These are phyloP conservation scores for Trifolium dubium DNA, from an alignment of 306 rosid species.

Conservation along the genomic window DNA sequence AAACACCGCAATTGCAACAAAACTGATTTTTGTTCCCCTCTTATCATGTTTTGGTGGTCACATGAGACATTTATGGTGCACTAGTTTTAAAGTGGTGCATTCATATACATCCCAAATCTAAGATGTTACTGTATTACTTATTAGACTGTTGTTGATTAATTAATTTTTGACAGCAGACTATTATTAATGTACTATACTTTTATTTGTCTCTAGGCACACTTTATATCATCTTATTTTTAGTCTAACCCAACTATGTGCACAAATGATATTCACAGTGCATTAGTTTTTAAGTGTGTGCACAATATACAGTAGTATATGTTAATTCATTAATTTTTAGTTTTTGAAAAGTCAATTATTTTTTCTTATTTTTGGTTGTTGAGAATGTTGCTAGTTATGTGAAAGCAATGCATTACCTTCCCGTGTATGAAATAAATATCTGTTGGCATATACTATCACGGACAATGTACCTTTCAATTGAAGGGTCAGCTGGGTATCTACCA, in stretches of 20 bases:
- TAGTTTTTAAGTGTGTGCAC: not conserved
- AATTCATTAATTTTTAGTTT: not conserved
- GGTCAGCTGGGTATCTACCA: not conserved
- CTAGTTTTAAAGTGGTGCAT: not conserved
- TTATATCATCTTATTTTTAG: too few species aligned
- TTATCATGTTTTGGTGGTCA: not conserved
- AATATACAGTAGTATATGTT: not conserved
- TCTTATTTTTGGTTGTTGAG: not conserved
- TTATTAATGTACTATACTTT: too few species aligned
- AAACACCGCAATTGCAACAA: not conserved
- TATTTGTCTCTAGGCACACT: too few species aligned
- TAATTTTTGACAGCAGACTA: too few species aligned
- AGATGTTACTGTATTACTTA: too few species aligned
- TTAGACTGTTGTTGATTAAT: too few species aligned
- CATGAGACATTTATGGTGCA: not conserved
- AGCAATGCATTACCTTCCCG: not conserved
- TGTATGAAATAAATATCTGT: not conserved
- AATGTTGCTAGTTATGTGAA: not conserved
- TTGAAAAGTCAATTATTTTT: not conserved
- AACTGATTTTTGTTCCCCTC: not conserved
- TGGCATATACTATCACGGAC: not conserved
- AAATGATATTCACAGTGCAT: not conserved
- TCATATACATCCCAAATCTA: not conserved
- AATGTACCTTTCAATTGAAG: slow-evolving; percentile 3
- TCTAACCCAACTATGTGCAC: too few species aligned